phyloP scores from a whole-genome alignment of 805 yeast genomes.

The Ogataea parapolymorpha region DNA sequence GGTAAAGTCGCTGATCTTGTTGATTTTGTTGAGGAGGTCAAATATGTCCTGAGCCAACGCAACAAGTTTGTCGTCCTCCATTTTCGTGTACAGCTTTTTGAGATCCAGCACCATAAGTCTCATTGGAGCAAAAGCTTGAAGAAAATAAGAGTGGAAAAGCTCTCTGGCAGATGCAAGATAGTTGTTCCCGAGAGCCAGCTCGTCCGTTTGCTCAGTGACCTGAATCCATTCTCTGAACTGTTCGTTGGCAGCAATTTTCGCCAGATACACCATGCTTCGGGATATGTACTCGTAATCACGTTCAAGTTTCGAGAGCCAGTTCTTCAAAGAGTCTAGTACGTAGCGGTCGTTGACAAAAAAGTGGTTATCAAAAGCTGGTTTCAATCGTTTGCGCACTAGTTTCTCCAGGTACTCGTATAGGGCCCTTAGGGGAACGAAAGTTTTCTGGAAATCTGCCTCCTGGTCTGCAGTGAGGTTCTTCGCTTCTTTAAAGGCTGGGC shows the following conservation, averaged over 20 bases:
- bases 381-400: constrained; percentile 22
- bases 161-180: constrained; percentile 29
- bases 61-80: constrained; percentile 13
- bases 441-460: constrained; percentile 24
- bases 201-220: constrained; percentile 17
- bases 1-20: constrained; percentile 29
- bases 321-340: constrained; percentile 22
- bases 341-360: constrained; percentile 29
- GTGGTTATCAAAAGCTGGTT: constrained; percentile 28
- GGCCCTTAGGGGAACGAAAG: constrained; percentile 28
- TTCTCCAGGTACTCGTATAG: constrained; percentile 26
- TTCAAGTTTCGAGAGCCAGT: constrained; percentile 29
- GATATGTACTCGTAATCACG: constrained; percentile 28
- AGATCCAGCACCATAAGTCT: constrained; percentile 25
- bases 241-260: constrained; percentile 27
- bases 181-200: constrained; percentile 20
- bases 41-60: constrained; percentile 18
- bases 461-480: constrained; percentile 19
- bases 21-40: constrained; percentile 21
- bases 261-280: constrained; percentile 28
- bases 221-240: constrained; percentile 26
- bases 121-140: constrained; percentile 31
- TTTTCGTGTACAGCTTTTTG: constrained; percentile 22
- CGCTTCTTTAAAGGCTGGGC: constrained; percentile 22
- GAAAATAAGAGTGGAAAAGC: constrained; percentile 30